A percentile compares a stretch with the other conserved stretches of the same genome.
phyloP scores from a whole-genome alignment of 1,284 basidiomycete genomes.

The Ustilago bromivora region DNA sequence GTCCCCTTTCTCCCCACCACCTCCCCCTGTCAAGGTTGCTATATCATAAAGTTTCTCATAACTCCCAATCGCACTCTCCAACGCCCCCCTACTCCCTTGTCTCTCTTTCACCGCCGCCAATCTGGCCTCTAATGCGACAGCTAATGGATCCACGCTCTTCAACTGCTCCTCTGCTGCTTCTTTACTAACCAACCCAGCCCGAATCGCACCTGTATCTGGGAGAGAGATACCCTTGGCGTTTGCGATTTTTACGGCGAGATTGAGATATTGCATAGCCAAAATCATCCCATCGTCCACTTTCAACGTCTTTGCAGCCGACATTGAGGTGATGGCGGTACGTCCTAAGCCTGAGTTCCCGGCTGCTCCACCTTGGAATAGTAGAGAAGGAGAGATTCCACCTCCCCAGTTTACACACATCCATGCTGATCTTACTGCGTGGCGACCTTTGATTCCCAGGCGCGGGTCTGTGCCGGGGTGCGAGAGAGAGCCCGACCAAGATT shows the following conservation, averaged over 20 bases:
- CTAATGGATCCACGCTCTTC: constrained; percentile 44
- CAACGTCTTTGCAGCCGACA: constrained; percentile 28
- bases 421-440: constrained; percentile 62
- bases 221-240: constrained; percentile 52
- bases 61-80: constrained; percentile 28
- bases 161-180: constrained; percentile 42
- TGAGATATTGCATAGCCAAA: constrained; percentile 56
- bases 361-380: constrained; percentile 49
- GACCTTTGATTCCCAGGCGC: constrained; percentile 58
- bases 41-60: constrained; percentile 48
- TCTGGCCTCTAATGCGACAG: constrained; percentile 36
- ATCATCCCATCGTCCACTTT: constrained; percentile 51
- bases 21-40: constrained; percentile 1
- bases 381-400: constrained; percentile 58
- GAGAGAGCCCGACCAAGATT: constrained; percentile 44
- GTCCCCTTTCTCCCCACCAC: background rate
- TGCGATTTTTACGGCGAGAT: constrained; percentile 49
- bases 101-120: constrained; percentile 46
- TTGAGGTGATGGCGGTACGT: constrained; percentile 33
- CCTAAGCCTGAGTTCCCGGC: constrained; percentile 35
- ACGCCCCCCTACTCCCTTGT: constrained; percentile 36
- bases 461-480: constrained; percentile 52
- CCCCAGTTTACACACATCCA: constrained; percentile 68
- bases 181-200: constrained; percentile 26
- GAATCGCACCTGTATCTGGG: constrained; percentile 47